Conservation (phyloP, 768 basidiomycete genomes). For the Podaxis mareebaensis region DNA sequence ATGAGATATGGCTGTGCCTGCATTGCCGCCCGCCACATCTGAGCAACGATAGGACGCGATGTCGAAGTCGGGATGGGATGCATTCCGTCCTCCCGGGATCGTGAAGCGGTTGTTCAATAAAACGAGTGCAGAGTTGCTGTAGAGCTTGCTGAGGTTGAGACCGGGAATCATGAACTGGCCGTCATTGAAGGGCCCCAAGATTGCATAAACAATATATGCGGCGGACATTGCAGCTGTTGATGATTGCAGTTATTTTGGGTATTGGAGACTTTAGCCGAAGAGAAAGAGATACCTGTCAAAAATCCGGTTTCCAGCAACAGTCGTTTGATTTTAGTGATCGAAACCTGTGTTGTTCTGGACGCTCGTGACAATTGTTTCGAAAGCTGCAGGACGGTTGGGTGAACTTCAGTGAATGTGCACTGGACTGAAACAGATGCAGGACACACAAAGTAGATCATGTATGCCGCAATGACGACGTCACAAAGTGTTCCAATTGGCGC, state of each 20-base stretch:
- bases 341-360: not conserved
- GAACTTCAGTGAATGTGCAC: not conserved
- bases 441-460: constrained; percentile 6
- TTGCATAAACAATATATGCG: not conserved
- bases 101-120: constrained; percentile 12
- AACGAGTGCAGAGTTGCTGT: constrained; percentile 6
- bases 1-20: not conserved
- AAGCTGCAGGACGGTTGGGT: not conserved
- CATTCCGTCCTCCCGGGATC: constrained; percentile 7
- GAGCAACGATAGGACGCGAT: not conserved
- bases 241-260: not conserved
- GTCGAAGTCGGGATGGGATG: not conserved
- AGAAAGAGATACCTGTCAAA: not conserved
- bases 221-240: not conserved
- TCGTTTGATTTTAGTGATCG: constrained; percentile 3
- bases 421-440: not conserved
- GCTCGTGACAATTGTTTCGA: not conserved
- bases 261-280: not conserved
- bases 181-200: not conserved
- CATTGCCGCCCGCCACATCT: no score
- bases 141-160: constrained; percentile 6
- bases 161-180: constrained; percentile 6
- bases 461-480: constrained; percentile 9
- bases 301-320: constrained; percentile 9
- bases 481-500: not conserved